phyloP scores from a whole-genome alignment of 208 protist species.

The Crithidia bombi region DNA sequence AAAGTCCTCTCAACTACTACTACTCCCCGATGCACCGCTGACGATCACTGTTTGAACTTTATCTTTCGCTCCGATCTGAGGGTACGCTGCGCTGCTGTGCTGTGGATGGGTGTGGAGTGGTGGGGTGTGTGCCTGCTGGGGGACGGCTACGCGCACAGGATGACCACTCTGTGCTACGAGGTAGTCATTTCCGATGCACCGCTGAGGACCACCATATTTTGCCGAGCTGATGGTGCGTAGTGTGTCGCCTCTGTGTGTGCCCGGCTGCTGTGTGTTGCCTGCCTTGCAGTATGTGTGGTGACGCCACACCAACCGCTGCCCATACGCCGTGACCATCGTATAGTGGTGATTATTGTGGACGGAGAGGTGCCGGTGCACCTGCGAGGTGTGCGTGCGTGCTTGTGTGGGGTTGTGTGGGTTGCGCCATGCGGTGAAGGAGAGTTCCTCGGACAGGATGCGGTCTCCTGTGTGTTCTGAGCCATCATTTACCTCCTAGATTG shows the following conservation, averaged over 20 bases:
- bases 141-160: too few relatives aligned
- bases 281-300: neutral
- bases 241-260: neutral
- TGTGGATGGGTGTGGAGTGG: neutral
- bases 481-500: constrained; percentile 17
- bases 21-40: constrained; percentile 21
- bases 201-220: too few relatives aligned
- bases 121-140: too few relatives aligned
- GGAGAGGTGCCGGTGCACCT: constrained; percentile 8
- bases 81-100: constrained; percentile 5
- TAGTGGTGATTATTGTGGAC: constrained; percentile 26
- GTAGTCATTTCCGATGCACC: too few relatives aligned
- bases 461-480: constrained; percentile 4
- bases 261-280: neutral
- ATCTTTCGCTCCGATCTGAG: constrained; percentile 63
- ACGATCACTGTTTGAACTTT: constrained; percentile 48
- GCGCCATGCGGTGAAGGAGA: too few relatives aligned
- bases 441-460: constrained; percentile 15
- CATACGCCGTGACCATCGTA: constrained; percentile 16
- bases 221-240: neutral
- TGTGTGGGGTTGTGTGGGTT: too few relatives aligned
- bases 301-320: constrained; percentile 20
- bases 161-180: too few relatives aligned
- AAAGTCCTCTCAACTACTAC: constrained; percentile 34
- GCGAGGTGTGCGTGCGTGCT: constrained; percentile 15